These are phyloP conservation scores for Lecanicillium sp. DNA, from an alignment of 2,329 filamentous ascomycete genomes.

Conservation along the genomic window DNA sequence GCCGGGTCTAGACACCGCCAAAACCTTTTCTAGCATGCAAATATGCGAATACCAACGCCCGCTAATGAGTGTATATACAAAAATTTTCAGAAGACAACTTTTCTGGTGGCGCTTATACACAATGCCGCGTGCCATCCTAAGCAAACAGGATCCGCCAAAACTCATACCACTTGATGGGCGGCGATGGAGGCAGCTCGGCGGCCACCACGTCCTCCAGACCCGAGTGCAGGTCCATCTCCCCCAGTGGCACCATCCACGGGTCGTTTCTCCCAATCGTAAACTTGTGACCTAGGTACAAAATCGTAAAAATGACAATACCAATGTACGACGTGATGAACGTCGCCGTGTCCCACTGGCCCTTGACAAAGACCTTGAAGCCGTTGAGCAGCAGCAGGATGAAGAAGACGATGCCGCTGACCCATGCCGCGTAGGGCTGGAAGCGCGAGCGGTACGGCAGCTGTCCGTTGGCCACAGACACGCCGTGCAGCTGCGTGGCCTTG, in stretches of 20 bases:
- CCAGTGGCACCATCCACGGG: slow-evolving; percentile 43
- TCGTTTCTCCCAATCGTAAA: slow-evolving; percentile 28
- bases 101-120: not conserved
- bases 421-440: slow-evolving; percentile 53
- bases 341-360: slow-evolving; percentile 46
- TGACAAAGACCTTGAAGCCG: slow-evolving; percentile 60
- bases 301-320: slow-evolving; percentile 56
- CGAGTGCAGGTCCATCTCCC: slow-evolving; percentile 47
- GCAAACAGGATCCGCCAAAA: slow-evolving; percentile 12
- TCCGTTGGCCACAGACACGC: slow-evolving; percentile 24
- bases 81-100: not conserved
- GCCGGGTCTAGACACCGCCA: not conserved
- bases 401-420: slow-evolving; percentile 45
- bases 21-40: not conserved
- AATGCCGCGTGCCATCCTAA: too few species aligned
- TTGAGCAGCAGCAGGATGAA: slow-evolving; percentile 51
- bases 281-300: slow-evolving; percentile 37
- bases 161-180: slow-evolving; percentile 7
- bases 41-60: not conserved
- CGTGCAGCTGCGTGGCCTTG: slow-evolving; percentile 35
- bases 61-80: not conserved
- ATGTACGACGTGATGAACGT: slow-evolving; percentile 59
- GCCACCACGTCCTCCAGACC: slow-evolving; percentile 41
- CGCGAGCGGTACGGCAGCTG: slow-evolving; percentile 45
- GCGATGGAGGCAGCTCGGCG: slow-evolving; percentile 10